phyloP scores from a whole-genome alignment of 768 basidiomycete genomes.

The Tulasnella calospora region DNA sequence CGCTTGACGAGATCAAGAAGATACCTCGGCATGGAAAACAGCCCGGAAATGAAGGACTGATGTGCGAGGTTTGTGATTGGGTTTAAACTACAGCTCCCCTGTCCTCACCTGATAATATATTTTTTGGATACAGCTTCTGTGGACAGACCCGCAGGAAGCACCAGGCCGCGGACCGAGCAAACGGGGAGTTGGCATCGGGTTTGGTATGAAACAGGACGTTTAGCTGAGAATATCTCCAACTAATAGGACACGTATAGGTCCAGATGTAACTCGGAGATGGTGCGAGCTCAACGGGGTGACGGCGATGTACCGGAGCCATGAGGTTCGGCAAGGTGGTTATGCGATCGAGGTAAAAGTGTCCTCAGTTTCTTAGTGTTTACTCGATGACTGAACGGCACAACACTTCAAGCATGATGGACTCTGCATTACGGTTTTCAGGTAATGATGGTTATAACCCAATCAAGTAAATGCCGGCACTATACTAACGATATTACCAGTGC shows the following conservation, averaged over 20 bases:
- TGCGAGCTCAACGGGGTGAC: slow-evolving; percentile 81
- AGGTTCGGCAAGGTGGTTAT: slow-evolving; percentile 94
- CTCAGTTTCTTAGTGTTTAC: neutral
- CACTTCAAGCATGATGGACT: slow-evolving; percentile 75
- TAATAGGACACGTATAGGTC: slow-evolving; percentile 45
- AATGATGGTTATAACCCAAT: slow-evolving; percentile 17
- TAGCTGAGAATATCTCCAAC: neutral
- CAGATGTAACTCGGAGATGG: slow-evolving; percentile 87
- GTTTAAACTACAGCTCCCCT: neutral
- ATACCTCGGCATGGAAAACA: slow-evolving; percentile 83
- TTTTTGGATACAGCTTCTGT: slow-evolving; percentile 57
- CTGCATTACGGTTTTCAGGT: slow-evolving; percentile 70
- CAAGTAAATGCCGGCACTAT: neutral
- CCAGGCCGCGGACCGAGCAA: slow-evolving; percentile 94
- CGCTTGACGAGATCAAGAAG: slow-evolving; percentile 85
- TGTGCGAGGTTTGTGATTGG: slow-evolving; percentile 59
- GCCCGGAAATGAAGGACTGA: slow-evolving; percentile 89
- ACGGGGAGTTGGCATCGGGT: slow-evolving; percentile 91
- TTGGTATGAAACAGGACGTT: slow-evolving; percentile 37
- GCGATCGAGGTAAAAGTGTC: slow-evolving; percentile 52
- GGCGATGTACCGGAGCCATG: slow-evolving; percentile 90
- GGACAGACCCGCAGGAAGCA: slow-evolving; percentile 91
- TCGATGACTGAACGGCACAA: neutral
- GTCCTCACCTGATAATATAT: neutral
- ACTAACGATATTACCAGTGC: slow-evolving; percentile 49